Conservation (phyloP, 2,329 filamentous ascomycete species). For the Microsporum canis region DNA sequence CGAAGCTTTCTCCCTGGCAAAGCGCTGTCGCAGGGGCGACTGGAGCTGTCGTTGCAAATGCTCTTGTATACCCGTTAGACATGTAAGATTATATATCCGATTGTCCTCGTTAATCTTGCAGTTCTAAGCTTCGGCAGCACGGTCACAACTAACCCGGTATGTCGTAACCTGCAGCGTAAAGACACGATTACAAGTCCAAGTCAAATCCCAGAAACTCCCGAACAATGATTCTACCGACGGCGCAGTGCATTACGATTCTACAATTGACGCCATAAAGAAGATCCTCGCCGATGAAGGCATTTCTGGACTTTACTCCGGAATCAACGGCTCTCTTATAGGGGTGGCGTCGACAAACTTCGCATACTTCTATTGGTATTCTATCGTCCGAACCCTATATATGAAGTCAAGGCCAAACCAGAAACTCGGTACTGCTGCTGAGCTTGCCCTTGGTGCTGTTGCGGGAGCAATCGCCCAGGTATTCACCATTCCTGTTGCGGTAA, state of each 20-base stretch:
- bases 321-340: constrained; percentile 73
- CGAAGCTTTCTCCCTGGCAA: constrained; percentile 84
- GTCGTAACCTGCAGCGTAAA: constrained; percentile 58
- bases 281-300: constrained; percentile 74
- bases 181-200: constrained; percentile 89
- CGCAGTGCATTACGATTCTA: constrained; percentile 66
- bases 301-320: constrained; percentile 74
- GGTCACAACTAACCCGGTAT: background rate
- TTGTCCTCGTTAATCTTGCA: background rate
- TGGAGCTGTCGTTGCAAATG: constrained; percentile 88
- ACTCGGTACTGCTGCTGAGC: constrained; percentile 69
- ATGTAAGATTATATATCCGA: constrained; percentile 53
- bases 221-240: constrained; percentile 36
- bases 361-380: constrained; percentile 98
- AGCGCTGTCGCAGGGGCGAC: constrained; percentile 83
- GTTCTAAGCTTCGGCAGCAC: background rate
- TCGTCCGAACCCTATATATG: constrained; percentile 72
- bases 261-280: constrained; percentile 75
- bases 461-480: constrained; percentile 89
- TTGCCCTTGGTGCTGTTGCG: constrained; percentile 73
- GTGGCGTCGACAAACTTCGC: constrained; percentile 97
- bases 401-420: constrained; percentile 45
- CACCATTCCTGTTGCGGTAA: constrained; percentile 89
- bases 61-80: constrained; percentile 89
- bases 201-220: constrained; percentile 49